These are phyloP conservation scores for Plasmodium chabaudi DNA, from an alignment of 169 alveolate genomes.

Conservation along the genomic window DNA sequence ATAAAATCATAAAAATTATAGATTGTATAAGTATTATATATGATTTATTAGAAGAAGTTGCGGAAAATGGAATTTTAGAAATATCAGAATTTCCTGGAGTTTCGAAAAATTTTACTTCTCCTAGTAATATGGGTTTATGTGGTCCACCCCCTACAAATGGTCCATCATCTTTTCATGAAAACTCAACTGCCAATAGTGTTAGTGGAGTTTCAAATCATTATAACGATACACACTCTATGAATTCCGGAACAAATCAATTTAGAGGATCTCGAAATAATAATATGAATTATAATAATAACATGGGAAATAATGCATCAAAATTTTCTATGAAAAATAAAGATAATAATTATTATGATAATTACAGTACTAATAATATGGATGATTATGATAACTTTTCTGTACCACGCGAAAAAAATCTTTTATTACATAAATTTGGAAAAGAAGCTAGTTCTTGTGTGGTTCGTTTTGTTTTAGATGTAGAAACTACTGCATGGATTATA, in stretches of 20 bases:
- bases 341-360: conserved; percentile 25
- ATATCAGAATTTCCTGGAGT: conserved; percentile 70
- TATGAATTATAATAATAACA: neutral
- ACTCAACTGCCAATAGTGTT: neutral
- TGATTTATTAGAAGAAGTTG: conserved; percentile 57
- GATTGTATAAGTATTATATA: conserved; percentile 67
- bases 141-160: neutral
- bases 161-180: neutral
- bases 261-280: conserved; percentile 5
- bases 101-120: conserved; percentile 14
- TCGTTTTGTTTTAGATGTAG: conserved; percentile 70
- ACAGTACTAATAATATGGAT: conserved; percentile 1
- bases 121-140: neutral
- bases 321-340: conserved; percentile 49
- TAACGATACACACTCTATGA: neutral
- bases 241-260: neutral
- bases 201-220: neutral
- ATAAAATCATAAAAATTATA: conserved; percentile 43
- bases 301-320: conserved; percentile 4
- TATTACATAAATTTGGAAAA: conserved; percentile 47
- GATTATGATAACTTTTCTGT: conserved; percentile 50
- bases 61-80: conserved; percentile 50
- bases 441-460: conserved; percentile 60
- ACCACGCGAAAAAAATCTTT: conserved; percentile 45
- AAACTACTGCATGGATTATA: conserved; percentile 73